Evolutionary conservation across 2,329 filamentous ascomycete species (phyloP).

Genomic region (Chaetomiaceae sp.): DNA sequence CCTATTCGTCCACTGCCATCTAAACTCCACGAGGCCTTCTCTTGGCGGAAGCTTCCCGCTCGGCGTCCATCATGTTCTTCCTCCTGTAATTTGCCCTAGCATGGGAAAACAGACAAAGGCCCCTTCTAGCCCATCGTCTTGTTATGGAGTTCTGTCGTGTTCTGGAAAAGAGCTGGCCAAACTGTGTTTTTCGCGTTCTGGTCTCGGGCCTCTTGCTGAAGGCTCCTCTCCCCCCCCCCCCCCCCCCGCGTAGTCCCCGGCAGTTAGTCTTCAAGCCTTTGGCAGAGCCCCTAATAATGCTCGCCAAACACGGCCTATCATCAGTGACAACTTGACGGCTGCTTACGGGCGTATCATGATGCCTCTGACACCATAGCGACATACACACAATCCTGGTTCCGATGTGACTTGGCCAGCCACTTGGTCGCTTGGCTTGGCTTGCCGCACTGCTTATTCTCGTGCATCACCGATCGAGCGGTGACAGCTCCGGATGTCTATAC

Average conservation of each 20-base stretch:
- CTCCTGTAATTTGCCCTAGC: background rate
- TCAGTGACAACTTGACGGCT: background rate
- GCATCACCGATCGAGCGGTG: background rate
- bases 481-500: background rate
- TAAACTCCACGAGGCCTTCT: constrained; percentile 13
- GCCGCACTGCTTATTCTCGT: background rate
- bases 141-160: background rate
- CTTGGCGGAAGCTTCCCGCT: constrained; percentile 14
- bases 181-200: background rate
- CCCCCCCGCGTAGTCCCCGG: too few relatives aligned
- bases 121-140: background rate
- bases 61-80: background rate
- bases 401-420: background rate
- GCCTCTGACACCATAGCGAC: background rate
- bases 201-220: background rate
- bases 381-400: background rate
- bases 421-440: background rate
- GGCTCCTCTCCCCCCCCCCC: too few relatives aligned
- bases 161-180: background rate
- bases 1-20: constrained; percentile 20
- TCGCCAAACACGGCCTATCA: constrained; percentile 1
- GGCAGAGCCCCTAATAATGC: background rate
- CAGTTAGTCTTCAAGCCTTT: background rate
- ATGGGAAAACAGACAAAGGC: background rate
- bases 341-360: background rate